phyloP scores from a whole-genome alignment of 352 stramenopile genomes.

The Plasmopara viticola region DNA sequence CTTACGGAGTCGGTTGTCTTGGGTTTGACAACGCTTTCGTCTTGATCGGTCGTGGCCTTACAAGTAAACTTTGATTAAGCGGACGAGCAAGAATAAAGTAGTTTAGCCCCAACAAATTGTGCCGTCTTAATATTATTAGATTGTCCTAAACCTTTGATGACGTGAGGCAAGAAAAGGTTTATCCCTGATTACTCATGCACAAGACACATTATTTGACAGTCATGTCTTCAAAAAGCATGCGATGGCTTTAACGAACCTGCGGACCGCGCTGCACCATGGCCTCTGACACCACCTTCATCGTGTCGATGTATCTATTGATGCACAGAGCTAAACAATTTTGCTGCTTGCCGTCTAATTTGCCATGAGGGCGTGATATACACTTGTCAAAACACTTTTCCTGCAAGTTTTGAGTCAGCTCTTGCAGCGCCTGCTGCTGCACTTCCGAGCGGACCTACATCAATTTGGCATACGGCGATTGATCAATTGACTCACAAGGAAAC shows the following conservation, averaged over 20 bases:
- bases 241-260: constrained; percentile 24
- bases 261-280: constrained; percentile 68
- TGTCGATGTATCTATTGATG: constrained; percentile 89
- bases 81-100: constrained; percentile 26
- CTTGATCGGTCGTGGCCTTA: constrained; percentile 23
- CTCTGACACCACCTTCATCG: constrained; percentile 86
- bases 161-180: too few relatives aligned
- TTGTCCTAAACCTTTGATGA: not conserved
- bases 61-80: constrained; percentile 28
- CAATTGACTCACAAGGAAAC: not conserved
- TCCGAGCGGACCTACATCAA: constrained; percentile 61
- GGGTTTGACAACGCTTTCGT: constrained; percentile 20
- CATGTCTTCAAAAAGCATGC: too few relatives aligned
- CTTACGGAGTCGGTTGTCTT: constrained; percentile 30
- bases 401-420: constrained; percentile 82
- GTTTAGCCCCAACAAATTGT: constrained; percentile 16
- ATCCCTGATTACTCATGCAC: too few relatives aligned
- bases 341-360: constrained; percentile 87
- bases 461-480: not conserved
- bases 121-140: too few relatives aligned
- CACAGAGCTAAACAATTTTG: constrained; percentile 86
- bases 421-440: constrained; percentile 74
- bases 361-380: constrained; percentile 72
- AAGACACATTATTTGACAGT: too few relatives aligned
- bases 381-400: constrained; percentile 90